A percentile compares a stretch with the other conserved stretches of the same genome.
phyloP scores from a whole-genome alignment of 2,329 filamentous ascomycete species.

The Aspergillus proliferans region DNA sequence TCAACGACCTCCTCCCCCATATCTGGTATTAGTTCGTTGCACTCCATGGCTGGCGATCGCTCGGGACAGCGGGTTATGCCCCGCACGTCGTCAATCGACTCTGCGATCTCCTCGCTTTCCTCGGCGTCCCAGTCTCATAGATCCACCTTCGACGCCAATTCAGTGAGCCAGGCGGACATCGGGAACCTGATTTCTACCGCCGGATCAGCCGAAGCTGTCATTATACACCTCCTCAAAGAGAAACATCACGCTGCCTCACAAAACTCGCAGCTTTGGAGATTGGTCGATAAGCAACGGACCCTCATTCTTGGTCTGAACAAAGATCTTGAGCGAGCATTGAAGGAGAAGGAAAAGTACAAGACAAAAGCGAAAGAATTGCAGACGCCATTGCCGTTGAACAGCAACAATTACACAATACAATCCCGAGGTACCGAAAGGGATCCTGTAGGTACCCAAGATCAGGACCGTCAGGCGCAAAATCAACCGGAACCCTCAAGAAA shows the following conservation, averaged over 20 bases:
- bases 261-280: conserved; percentile 86
- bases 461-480: conserved; percentile 1
- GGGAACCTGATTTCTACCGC: conserved; percentile 72
- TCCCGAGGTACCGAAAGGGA: conserved; percentile 9
- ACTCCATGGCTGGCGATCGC: conserved; percentile 25
- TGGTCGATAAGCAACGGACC: conserved; percentile 91
- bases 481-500: not conserved
- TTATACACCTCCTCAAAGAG: conserved; percentile 82
- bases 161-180: conserved; percentile 66
- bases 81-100: conserved; percentile 86
- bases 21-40: conserved; percentile 23
- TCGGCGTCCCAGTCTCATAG: conserved; percentile 53
- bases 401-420: conserved; percentile 11
- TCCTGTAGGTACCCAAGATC: not conserved
- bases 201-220: conserved; percentile 81
- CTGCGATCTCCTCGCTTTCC: conserved; percentile 75
- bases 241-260: conserved; percentile 84
- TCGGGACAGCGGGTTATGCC: conserved; percentile 41
- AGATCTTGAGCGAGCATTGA: conserved; percentile 81
- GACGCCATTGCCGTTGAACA: conserved; percentile 39
- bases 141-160: conserved; percentile 50
- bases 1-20: conserved; percentile 25
- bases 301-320: conserved; percentile 94
- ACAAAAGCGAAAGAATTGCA: conserved; percentile 78
- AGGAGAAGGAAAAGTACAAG: conserved; percentile 91